These are phyloP conservation scores for Aspergillus chevalieri DNA, from an alignment of 2,329 filamentous ascomycete species.

Conservation along the genomic window DNA sequence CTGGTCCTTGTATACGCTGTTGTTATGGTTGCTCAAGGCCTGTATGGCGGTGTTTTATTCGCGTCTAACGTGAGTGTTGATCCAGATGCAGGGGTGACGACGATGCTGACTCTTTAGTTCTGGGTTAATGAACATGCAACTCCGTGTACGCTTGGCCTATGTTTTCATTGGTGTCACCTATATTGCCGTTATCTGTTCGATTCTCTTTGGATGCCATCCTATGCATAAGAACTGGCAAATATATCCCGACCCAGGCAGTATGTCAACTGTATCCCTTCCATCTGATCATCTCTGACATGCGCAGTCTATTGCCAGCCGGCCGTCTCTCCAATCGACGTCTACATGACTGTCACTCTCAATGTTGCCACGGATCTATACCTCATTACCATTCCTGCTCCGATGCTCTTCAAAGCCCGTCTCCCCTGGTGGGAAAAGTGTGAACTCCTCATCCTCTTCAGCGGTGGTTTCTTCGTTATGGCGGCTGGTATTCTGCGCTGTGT, in stretches of 20 bases:
- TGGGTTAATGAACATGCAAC: constrained; percentile 36
- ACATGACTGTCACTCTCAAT: constrained; percentile 49
- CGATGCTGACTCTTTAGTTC: constrained; percentile 22
- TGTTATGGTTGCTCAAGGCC: constrained; percentile 50
- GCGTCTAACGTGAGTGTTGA: constrained; percentile 41
- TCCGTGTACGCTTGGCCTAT: constrained; percentile 48
- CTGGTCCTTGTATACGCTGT: constrained; percentile 49
- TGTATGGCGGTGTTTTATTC: constrained; percentile 54
- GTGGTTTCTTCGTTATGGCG: constrained; percentile 51
- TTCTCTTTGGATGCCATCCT: constrained; percentile 50
- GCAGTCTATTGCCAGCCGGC: constrained; percentile 45
- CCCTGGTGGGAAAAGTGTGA: constrained; percentile 47
- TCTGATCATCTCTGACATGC: neutral
- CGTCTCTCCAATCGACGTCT: constrained; percentile 47
- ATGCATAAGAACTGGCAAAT: constrained; percentile 56
- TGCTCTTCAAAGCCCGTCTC: constrained; percentile 51
- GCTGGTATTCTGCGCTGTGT: constrained; percentile 51
- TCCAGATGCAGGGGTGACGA: neutral
- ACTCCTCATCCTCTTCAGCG: constrained; percentile 50
- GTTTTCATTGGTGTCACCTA: constrained; percentile 46
- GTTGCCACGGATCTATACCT: constrained; percentile 54
- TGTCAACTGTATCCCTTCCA: constrained; percentile 13
- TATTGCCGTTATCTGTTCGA: constrained; percentile 44
- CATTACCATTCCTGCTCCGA: constrained; percentile 54
- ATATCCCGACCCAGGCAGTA: constrained; percentile 51